These are phyloP conservation scores for Exophiala aquamarina DNA, from an alignment of 2,329 filamentous ascomycete species.

Conservation along the genomic window DNA sequence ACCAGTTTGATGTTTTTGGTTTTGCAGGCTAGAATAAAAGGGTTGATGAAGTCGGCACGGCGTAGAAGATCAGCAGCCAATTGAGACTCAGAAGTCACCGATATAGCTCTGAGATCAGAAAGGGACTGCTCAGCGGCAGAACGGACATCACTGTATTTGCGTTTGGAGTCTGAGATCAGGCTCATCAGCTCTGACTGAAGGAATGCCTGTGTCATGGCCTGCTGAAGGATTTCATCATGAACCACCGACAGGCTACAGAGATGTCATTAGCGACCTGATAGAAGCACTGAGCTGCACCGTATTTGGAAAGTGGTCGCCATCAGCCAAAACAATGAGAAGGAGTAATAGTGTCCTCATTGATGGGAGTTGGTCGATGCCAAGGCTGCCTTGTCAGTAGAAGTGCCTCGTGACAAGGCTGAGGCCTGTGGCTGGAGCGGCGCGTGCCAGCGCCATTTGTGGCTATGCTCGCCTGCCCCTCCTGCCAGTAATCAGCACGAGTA, in stretches of 20 bases:
- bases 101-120: conserved; percentile 78
- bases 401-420: too few species aligned
- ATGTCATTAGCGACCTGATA: not conserved
- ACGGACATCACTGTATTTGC: conserved; percentile 87
- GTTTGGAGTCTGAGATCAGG: conserved; percentile 91
- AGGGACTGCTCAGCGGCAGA: conserved; percentile 90
- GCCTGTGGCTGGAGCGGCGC: too few species aligned
- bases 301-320: conserved; percentile 1
- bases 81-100: conserved; percentile 73
- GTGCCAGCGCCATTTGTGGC: too few species aligned
- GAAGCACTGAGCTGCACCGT: not conserved
- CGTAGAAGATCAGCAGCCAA: conserved; percentile 77
- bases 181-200: conserved; percentile 84
- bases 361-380: conserved; percentile 4
- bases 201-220: conserved; percentile 50
- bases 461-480: too few species aligned
- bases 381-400: conserved; percentile 6
- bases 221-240: conserved; percentile 16
- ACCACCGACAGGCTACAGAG: too few species aligned
- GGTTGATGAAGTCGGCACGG: conserved; percentile 80
- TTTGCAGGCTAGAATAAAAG: conserved; percentile 88
- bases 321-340: conserved; percentile 2
- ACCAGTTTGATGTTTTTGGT: conserved; percentile 91
- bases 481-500: too few species aligned
- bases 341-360: conserved; percentile 13